Evolutionary conservation across 345 rosid species (phyloP), one percentile per base, ranked within the genome.

Genomic region (Dimocarpus longan): DNA sequence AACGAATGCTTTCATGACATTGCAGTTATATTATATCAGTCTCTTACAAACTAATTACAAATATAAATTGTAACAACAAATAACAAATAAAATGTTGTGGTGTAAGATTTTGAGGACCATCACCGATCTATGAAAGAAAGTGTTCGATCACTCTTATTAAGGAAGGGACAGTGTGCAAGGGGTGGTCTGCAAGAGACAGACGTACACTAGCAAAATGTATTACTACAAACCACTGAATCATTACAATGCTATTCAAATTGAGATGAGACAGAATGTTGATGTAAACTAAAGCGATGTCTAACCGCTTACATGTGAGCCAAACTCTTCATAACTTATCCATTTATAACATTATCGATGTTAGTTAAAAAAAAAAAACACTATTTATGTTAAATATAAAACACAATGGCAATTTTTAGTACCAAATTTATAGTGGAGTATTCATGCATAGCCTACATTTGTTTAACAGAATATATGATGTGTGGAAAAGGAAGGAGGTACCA

Each of bases 311-410:
- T n/a, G 56, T 28, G 74, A 57, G 68, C 85, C 90, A 72, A 83
- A 85, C 22, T 85, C 83, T 52, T 83, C 88, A 69, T 83, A 50
- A 5, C 19, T 11, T 4, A 11, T 84, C 90, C 88, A 83, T 42
- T 85, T 87, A 69, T 86, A 75, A 52, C 1, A 85, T 85, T 65
- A 83, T 82, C 75, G 85, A 83, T 52, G 87, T 84, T 52, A 74
- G 82, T 74, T 84, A 86, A 4, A 57, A 43, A 8, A 84, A 26
- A 26, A 26, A 26, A 75, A 52, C 82, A 52, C 82, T 65, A 83
- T 81, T 77, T 87, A 83, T 44, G 87, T 84, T 52, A 76, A 83
- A 76, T 84, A 87, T 2, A 57, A 43, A 8, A 84, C 87, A 28
- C 74, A 79, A 42, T 83, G 85, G 21, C 88, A 2, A 1, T 32